Evolutionary conservation across 345 rosid genomes (phyloP).

Genomic region (Aquilaria sinensis): DNA sequence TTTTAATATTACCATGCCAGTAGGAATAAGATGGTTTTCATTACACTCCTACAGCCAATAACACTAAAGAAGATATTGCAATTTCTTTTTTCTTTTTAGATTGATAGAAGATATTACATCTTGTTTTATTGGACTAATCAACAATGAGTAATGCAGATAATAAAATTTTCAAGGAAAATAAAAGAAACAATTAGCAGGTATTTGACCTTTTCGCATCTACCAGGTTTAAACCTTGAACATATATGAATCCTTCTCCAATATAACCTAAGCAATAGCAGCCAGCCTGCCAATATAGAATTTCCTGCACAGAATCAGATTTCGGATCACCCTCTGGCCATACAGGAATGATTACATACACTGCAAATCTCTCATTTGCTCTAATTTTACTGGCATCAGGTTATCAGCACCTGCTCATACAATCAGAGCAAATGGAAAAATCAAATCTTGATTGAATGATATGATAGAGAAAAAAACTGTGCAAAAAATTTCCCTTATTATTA

Average conservation of each 20-base stretch:
- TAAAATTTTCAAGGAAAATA: conserved; percentile 1
- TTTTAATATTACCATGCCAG: not conserved
- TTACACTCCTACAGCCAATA: not conserved
- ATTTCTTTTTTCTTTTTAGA: not conserved
- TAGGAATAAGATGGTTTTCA: not conserved
- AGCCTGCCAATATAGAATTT: conserved; percentile 93
- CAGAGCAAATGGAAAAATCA: not conserved
- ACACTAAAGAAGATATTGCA: not conserved
- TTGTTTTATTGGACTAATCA: not conserved
- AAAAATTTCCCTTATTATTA: no score
- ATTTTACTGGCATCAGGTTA: conserved; percentile 74
- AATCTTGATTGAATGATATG: no score
- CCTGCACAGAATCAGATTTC: conserved; percentile 57
- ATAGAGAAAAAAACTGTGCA: no score
- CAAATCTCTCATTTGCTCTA: conserved; percentile 74
- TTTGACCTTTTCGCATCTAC: no score
- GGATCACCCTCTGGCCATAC: conserved; percentile 99
- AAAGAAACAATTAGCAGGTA: not conserved
- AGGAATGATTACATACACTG: conserved; percentile 70
- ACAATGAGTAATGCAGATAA: not conserved
- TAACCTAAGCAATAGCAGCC: not conserved
- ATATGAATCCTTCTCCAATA: not conserved
- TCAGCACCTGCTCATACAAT: conserved; percentile 63
- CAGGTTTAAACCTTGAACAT: no score
- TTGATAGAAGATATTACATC: not conserved